These are phyloP conservation scores for Termitomyces sp. DNA, from an alignment of 768 basidiomycete species.

Conservation along the genomic window DNA sequence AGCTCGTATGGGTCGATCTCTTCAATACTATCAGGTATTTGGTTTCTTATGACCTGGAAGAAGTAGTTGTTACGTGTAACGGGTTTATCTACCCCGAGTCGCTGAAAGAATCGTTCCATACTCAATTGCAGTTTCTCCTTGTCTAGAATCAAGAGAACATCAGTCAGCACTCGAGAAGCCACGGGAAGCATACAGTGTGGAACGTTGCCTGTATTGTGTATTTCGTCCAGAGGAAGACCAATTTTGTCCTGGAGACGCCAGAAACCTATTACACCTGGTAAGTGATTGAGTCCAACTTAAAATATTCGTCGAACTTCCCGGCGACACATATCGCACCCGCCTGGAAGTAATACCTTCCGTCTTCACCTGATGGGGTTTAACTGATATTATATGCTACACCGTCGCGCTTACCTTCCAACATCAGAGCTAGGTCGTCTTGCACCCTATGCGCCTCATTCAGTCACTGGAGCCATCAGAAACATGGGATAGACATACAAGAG, in stretches of 20 bases:
- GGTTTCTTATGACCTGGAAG: conserved; percentile 24
- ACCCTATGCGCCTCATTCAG: conserved; percentile 25
- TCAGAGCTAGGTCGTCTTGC: conserved; percentile 53
- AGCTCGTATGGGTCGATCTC: conserved; percentile 58
- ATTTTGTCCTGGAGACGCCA: conserved; percentile 78
- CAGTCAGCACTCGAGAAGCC: background rate
- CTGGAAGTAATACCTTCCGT: conserved; percentile 72
- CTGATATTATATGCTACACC: conserved; percentile 1
- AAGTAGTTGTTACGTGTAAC: conserved; percentile 68
- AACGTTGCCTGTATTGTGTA: conserved; percentile 65
- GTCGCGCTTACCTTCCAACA: conserved; percentile 46
- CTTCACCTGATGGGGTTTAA: conserved; percentile 33
- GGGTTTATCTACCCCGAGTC: conserved; percentile 60
- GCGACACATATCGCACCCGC: conserved; percentile 63
- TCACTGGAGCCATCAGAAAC: background rate
- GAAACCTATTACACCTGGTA: conserved; percentile 41
- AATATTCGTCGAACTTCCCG: conserved; percentile 30
- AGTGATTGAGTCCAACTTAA: background rate
- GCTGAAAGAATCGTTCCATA: conserved; percentile 66
- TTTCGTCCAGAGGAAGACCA: conserved; percentile 65
- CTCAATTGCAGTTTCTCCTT: conserved; percentile 56
- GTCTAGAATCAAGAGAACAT: conserved; percentile 28
- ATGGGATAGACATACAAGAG: conserved; percentile 44
- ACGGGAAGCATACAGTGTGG: conserved; percentile 52
- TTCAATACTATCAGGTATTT: conserved; percentile 10